A percentile compares a stretch with the other conserved stretches of the same genome.
These are phyloP conservation scores for Auricularia cornea DNA, from an alignment of 768 basidiomycete species.

Conservation along the genomic window DNA sequence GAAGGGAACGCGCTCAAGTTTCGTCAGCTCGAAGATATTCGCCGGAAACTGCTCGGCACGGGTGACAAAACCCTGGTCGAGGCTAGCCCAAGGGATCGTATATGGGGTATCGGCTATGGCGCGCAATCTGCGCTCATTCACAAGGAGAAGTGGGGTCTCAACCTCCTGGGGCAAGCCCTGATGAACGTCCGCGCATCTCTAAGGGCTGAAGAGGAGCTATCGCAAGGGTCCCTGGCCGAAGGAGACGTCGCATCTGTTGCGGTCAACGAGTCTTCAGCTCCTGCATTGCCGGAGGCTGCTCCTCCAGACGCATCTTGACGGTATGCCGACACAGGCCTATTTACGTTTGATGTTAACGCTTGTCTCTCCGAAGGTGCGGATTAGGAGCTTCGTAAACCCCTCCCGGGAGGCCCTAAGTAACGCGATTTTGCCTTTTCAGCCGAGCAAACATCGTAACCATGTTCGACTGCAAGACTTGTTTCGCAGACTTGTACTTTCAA, in stretches of 20 bases:
- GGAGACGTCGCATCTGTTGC: background rate
- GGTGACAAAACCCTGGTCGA: constrained; percentile 60
- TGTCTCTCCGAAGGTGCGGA: no score
- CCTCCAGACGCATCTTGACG: background rate
- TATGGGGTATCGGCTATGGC: constrained; percentile 57
- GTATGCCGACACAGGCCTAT: no score
- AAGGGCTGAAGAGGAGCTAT: constrained; percentile 19
- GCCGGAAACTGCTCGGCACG: constrained; percentile 35
- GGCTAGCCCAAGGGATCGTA: constrained; percentile 52
- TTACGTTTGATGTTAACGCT: no score
- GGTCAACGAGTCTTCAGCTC: background rate
- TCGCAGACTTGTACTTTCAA: no score
- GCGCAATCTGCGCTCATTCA: constrained; percentile 38
- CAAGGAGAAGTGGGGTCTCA: constrained; percentile 44
- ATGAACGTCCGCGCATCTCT: constrained; percentile 31
- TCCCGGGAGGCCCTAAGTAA: no score
- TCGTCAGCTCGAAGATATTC: constrained; percentile 36
- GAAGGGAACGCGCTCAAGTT: constrained; percentile 51
- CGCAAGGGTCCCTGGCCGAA: background rate
- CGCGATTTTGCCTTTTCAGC: no score
- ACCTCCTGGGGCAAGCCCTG: constrained; percentile 45
- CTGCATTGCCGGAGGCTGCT: background rate
- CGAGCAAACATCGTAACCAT: no score
- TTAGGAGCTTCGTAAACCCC: no score
- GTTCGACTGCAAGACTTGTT: background rate